Conservation (phyloP, 2,329 filamentous ascomycete species). For the Thyridium curvatum region DNA sequence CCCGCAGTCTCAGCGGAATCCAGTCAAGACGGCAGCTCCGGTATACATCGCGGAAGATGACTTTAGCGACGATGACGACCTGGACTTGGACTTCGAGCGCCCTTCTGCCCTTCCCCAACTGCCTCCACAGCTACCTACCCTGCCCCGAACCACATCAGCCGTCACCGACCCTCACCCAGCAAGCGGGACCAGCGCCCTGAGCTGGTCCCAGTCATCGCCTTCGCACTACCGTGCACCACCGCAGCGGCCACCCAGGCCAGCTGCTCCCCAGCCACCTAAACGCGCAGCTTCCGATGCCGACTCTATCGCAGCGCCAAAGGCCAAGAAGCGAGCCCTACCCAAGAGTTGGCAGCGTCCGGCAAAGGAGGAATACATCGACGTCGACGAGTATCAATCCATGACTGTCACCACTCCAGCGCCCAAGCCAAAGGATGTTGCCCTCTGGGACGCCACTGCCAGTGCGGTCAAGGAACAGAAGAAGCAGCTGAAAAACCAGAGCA, state of each 20-base stretch:
- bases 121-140: conserved; percentile 12
- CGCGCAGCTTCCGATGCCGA: conserved; percentile 30
- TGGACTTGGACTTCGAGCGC: conserved; percentile 64
- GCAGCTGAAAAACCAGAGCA: conserved; percentile 59
- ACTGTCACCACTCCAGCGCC: conserved; percentile 22
- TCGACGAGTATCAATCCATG: conserved; percentile 18
- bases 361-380: conserved; percentile 24
- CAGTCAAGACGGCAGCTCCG: conserved; percentile 15
- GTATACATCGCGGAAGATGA: conserved; percentile 73
- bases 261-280: conserved; percentile 25
- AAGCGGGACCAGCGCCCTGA: conserved; percentile 32
- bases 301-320: conserved; percentile 20
- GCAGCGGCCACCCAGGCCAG: conserved; percentile 7
- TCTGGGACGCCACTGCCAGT: conserved; percentile 71
- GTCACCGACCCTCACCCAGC: conserved; percentile 16
- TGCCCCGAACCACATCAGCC: conserved; percentile 18
- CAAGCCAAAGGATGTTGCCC: conserved; percentile 27
- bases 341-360: conserved; percentile 29
- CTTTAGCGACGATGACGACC: conserved; percentile 75
- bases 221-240: conserved; percentile 37
- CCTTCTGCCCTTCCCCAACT: conserved; percentile 41
- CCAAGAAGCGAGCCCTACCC: conserved; percentile 64
- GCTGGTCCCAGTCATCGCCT: conserved; percentile 67
- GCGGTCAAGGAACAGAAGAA: conserved; percentile 73
- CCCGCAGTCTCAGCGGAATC: conserved; percentile 16